phyloP scores from a whole-genome alignment of 2,329 filamentous ascomycete genomes.

The Cytospora schulzeri region DNA sequence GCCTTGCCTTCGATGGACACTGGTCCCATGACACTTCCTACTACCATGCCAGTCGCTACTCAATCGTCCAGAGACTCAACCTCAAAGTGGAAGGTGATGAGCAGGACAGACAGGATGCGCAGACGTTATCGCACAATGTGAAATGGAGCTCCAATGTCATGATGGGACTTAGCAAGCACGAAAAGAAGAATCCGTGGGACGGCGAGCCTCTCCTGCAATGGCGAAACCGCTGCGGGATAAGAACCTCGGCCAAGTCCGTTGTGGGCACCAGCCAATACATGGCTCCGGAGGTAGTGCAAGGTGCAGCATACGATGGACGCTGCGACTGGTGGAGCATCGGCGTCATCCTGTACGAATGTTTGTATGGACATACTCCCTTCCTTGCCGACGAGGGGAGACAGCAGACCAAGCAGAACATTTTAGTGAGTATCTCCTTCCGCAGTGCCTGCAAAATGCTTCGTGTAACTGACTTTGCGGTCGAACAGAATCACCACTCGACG shows the following conservation, averaged over 20 bases:
- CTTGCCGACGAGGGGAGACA: constrained; percentile 75
- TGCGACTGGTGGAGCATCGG: constrained; percentile 98
- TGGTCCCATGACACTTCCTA: constrained; percentile 91
- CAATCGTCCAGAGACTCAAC: constrained; percentile 73
- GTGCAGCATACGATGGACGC: constrained; percentile 82
- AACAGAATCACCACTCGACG: constrained; percentile 68
- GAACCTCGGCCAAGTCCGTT: constrained; percentile 77
- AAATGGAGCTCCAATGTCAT: constrained; percentile 47
- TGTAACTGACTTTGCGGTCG: neutral
- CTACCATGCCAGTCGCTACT: constrained; percentile 81
- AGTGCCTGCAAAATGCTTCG: neutral
- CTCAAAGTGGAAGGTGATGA: constrained; percentile 74
- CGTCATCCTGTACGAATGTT: constrained; percentile 90
- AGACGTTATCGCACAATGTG: constrained; percentile 39
- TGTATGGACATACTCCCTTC: constrained; percentile 92
- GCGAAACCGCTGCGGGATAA: constrained; percentile 69
- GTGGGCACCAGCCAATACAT: constrained; percentile 98
- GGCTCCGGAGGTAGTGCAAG: constrained; percentile 89
- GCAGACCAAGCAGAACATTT: constrained; percentile 82
- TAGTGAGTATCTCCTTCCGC: constrained; percentile 54
- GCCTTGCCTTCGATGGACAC: constrained; percentile 90
- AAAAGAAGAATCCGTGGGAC: constrained; percentile 37
- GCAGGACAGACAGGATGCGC: constrained; percentile 62
- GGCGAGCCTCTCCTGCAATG: constrained; percentile 64
- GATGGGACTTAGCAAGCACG: constrained; percentile 41